Base-by-base conservation (phyloP, 169 alveolate genomes). In the Cryptosporidium canis region DNA sequence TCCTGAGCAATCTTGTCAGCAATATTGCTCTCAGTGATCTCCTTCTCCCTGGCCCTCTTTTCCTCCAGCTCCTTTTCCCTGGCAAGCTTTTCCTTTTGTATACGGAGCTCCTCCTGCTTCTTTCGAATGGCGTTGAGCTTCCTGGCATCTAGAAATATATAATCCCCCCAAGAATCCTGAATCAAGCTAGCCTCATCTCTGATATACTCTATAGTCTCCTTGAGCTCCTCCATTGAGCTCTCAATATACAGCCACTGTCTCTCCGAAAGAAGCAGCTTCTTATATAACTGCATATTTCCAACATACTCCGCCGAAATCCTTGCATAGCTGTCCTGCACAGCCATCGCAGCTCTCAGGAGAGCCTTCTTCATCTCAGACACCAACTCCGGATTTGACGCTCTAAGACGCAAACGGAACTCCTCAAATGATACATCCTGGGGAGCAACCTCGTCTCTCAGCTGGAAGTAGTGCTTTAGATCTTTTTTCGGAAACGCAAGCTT, bases 161-260 rank as follows among this genome's bases (percentile, higher is more conserved):
- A 55, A 21, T 77, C 87, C 4, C 87, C 87, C 87, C 87, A 77
- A 27, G 39, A 29, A 39, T 77, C 87, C 72, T 77, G 87, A 21
- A 77, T 77, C 5, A 77, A 39, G 39, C 24, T 77, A 8, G 87
- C 87, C 31, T 77, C 87, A 43, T 43, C 70, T 77, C 87, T 77
- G 6, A 77, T 77, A 58, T 58, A 77, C n/a, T 77, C 77, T 8
- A 77, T 43, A 29, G 72, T 77, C 0, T 77, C 87, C 44, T 77
- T 77, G 1, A 77, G 51, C 43, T 77, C 87, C 9, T 77, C 87
- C 87, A 77, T 77, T 24, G 87, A 43, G 21, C 43, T 77, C 47
- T 77, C 87, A 14, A 77, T 64, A 14, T 77, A 77, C 24, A 39
- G 21, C 87, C 87, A 77, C 27, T 77, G 87, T 27, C 37, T 61